Conservation (phyloP, 768 basidiomycete species). For the Suillus tomentosus region DNA sequence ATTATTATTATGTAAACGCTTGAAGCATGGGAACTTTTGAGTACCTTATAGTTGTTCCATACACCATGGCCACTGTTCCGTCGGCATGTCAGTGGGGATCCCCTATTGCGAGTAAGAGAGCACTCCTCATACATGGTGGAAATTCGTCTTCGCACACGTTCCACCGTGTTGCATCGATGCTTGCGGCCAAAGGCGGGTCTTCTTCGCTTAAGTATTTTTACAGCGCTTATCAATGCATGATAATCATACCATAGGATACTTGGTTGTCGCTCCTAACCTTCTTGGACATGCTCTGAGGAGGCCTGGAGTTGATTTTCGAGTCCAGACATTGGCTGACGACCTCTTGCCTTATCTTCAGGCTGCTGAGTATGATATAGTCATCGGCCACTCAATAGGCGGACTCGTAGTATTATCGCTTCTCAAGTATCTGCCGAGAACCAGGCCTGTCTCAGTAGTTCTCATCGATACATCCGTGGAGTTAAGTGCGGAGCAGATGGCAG, state of each 20-base stretch:
- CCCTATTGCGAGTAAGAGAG: constrained; percentile 20
- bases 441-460: constrained; percentile 17
- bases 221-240: neutral
- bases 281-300: constrained; percentile 23
- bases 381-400: constrained; percentile 27
- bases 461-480: constrained; percentile 19
- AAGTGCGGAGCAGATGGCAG: constrained; percentile 1
- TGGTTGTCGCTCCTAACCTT: constrained; percentile 27
- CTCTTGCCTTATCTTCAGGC: constrained; percentile 9
- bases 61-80: constrained; percentile 1
- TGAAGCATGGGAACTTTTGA: neutral
- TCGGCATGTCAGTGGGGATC: constrained; percentile 21
- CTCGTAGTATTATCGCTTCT: constrained; percentile 18
- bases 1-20: too few relatives aligned
- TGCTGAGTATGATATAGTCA: constrained; percentile 12
- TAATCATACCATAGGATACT: constrained; percentile 23
- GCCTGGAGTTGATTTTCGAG: neutral
- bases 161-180: constrained; percentile 16
- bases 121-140: constrained; percentile 25
- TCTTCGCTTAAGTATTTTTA: too few relatives aligned
- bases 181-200: constrained; percentile 21
- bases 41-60: too few relatives aligned
- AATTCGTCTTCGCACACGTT: constrained; percentile 17
- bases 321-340: constrained; percentile 8
- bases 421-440: constrained; percentile 16